Conservation (phyloP, 495 filamentous ascomycete species). For the Sabuloglossum arenarium region DNA sequence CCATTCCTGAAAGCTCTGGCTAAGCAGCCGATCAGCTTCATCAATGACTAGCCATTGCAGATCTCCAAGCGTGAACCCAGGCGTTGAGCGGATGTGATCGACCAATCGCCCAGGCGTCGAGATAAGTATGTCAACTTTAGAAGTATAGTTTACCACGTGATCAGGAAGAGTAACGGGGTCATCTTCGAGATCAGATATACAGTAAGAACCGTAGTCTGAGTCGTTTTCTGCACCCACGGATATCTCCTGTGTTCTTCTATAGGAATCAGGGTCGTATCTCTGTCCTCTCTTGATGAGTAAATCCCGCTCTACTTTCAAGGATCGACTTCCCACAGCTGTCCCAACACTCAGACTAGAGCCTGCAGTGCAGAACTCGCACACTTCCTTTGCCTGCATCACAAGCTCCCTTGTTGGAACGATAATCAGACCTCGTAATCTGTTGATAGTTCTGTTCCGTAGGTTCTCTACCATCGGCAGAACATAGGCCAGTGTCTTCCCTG, state of each 20-base stretch:
- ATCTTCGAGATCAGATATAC: slow-evolving; percentile 18
- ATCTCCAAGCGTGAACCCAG: slow-evolving; percentile 52
- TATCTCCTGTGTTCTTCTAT: slow-evolving; percentile 14
- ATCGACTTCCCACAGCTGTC: slow-evolving; percentile 59
- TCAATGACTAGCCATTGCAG: slow-evolving; percentile 80
- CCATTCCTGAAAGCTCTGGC: slow-evolving; percentile 88
- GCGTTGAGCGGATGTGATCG: slow-evolving; percentile 68
- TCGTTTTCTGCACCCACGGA: slow-evolving; percentile 18
- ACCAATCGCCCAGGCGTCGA: slow-evolving; percentile 85
- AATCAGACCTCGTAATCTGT: slow-evolving; percentile 51
- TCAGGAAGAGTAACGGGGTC: slow-evolving; percentile 24
- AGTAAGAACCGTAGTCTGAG: slow-evolving; percentile 1
- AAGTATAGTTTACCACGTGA: slow-evolving; percentile 38
- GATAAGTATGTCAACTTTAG: slow-evolving; percentile 73
- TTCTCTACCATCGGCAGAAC: slow-evolving; percentile 63
- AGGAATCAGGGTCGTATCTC: slow-evolving; percentile 35
- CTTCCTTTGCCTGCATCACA: slow-evolving; percentile 58
- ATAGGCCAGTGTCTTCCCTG: slow-evolving; percentile 85
- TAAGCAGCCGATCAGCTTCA: slow-evolving; percentile 80
- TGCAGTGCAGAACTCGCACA: slow-evolving; percentile 43
- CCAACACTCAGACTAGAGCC: slow-evolving; percentile 51
- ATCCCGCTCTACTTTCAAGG: slow-evolving; percentile 53
- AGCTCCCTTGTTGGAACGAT: slow-evolving; percentile 82
- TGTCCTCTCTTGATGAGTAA: slow-evolving; percentile 40
- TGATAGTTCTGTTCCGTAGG: slow-evolving; percentile 35